Base-by-base conservation (phyloP, 768 basidiomycete species). In the Lenzites betulinus region DNA sequence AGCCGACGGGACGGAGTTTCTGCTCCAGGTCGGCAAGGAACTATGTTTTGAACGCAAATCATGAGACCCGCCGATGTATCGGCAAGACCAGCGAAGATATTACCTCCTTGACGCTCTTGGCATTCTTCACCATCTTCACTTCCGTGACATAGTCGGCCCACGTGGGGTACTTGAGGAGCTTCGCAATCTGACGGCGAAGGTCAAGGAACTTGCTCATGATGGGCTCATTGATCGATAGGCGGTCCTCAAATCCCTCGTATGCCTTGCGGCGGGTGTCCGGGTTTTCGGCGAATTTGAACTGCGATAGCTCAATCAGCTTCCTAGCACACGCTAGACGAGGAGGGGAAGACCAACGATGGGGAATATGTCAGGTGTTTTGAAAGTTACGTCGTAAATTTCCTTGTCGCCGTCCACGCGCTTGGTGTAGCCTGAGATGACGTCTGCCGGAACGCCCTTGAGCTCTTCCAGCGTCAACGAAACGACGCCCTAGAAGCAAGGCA, bases 121-220 rank as follows among this genome's bases (percentile, higher is more conserved):
- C 87, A 38, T 77, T 81, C 74, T 93, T 93, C 64, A 90, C 83
- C 92, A 93, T 93, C 77, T 92, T 92, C 47, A 84, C 81, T 70
- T 95, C 93, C 1, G 93, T 92, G 41, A 87, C 74, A 70, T 88
- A 94, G 72, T 91, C 92, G 1, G 91, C 93, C 84, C 91, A 93
- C 9, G 84, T 92, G 22, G 84, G 73, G 69, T 94, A 95, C 11
- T 83, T 83, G 13, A 95, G 77, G 11, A 94, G 69, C 41, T 74
- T 75, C 1, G 88, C 86, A 47, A 90, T 86, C 69, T 86, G 71
- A 33, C 88, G 85, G 44, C 93, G 88, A 2, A 94, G 79, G 49
- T 79, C 80, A 47, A 93, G 80, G 33, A 85, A 84, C 64, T 84
- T 87, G 65, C 80, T 78, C 53, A 94, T 79, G 38, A 93, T 69